Evolutionary conservation across 495 filamentous ascomycete genomes (phyloP).

Genomic region (Cudoniella acicularis): DNA sequence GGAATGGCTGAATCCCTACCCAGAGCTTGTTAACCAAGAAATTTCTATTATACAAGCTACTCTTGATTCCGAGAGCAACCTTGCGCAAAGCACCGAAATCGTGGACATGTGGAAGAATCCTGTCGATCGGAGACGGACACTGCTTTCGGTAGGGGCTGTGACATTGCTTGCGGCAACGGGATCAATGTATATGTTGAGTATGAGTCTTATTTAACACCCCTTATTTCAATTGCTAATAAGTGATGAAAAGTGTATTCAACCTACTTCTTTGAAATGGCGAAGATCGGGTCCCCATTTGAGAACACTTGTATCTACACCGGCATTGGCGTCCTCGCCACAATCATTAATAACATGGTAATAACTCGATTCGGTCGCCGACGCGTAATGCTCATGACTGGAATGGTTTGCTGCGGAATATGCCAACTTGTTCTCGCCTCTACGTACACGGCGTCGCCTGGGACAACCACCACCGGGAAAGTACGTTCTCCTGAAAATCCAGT

Average conservation of each 20-base stretch:
- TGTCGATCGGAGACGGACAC: constrained; percentile 39
- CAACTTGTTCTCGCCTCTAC: constrained; percentile 52
- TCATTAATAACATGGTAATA: constrained; percentile 51
- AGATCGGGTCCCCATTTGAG: constrained; percentile 54
- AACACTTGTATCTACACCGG: constrained; percentile 54
- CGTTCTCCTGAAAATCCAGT: constrained; percentile 42
- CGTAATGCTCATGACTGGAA: constrained; percentile 46
- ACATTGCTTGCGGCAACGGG: constrained; percentile 55
- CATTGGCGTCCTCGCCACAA: constrained; percentile 54
- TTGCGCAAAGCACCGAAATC: constrained; percentile 39
- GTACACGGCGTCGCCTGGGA: too few relatives aligned
- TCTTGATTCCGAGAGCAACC: constrained; percentile 43
- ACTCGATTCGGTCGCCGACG: constrained; percentile 52
- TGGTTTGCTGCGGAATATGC: constrained; percentile 48
- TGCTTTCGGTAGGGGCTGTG: constrained; percentile 39
- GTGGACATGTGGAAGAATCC: constrained; percentile 52
- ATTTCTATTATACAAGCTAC: constrained; percentile 47
- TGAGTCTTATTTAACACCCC: neutral
- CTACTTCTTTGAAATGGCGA: constrained; percentile 64
- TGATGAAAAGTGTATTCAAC: constrained; percentile 53
- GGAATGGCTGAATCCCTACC: constrained; percentile 39
- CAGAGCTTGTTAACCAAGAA: constrained; percentile 41
- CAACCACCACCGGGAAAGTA: constrained; percentile 39
- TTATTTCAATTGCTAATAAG: neutral
- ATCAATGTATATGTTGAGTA: constrained; percentile 58